Percentiles rank a stretch among this genome's conserved stretches.
phyloP scores from a whole-genome alignment of 306 rosid genomes.

The Prinsepia uniflora region DNA sequence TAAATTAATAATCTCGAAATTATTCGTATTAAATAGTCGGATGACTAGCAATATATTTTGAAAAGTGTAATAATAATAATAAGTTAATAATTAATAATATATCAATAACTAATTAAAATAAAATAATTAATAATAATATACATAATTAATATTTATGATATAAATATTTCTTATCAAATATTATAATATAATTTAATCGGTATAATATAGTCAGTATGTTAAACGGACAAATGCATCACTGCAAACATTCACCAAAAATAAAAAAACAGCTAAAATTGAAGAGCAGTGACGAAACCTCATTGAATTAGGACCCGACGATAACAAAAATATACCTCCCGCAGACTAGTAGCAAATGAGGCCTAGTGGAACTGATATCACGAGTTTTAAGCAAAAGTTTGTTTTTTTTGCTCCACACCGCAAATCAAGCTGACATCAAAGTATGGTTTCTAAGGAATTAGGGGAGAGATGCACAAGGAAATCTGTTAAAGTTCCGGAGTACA shows the following conservation, averaged over 20 bases:
- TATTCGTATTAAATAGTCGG: too few relatives aligned
- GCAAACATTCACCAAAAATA: slow-evolving; percentile 32
- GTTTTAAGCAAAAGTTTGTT: slow-evolving; percentile 79
- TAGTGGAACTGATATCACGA: slow-evolving; percentile 79
- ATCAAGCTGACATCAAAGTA: slow-evolving; percentile 93
- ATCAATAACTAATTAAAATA: too few relatives aligned
- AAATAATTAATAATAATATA: too few relatives aligned
- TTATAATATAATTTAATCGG: too few relatives aligned
- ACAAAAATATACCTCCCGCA: slow-evolving; percentile 77
- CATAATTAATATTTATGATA: too few relatives aligned
- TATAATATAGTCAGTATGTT: too few relatives aligned
- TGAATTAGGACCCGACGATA: slow-evolving; percentile 18
- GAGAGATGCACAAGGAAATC: slow-evolving; percentile 12
- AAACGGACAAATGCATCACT: slow-evolving; percentile 97
- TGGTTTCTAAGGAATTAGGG: slow-evolving; percentile 20
- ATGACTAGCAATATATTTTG: too few relatives aligned
- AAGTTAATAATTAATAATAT: too few relatives aligned
- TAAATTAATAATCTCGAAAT: too few relatives aligned
- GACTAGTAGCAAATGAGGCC: slow-evolving; percentile 93
- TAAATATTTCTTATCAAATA: too few relatives aligned
- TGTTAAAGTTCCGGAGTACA: slow-evolving; percentile 11
- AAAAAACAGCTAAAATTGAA: slow-evolving; percentile 25
- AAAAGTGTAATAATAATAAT: too few relatives aligned
- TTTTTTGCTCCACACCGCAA: slow-evolving; percentile 89
- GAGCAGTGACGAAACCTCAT: slow-evolving; percentile 2